Conservation (phyloP, 179 eudicot genomes). For the Drosera spatulata region DNA sequence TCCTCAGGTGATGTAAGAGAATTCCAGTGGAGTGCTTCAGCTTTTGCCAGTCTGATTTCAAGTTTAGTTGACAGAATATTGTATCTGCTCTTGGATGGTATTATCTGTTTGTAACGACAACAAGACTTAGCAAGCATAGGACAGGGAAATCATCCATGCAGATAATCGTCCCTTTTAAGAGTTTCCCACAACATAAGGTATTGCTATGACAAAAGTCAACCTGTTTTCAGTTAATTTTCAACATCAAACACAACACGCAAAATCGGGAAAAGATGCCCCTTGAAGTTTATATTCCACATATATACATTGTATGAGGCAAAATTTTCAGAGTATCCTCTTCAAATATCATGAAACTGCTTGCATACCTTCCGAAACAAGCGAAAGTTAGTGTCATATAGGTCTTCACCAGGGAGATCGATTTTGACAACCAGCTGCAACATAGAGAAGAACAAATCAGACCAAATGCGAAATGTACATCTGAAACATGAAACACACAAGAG, state of each 20-base stretch:
- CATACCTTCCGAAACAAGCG: conserved; percentile 88
- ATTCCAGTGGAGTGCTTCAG: conserved; percentile 59
- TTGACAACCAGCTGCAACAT: conserved; percentile 70
- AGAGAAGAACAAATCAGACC: not conserved
- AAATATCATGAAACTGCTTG: not conserved
- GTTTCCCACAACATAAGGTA: not conserved
- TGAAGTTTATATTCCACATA: not conserved
- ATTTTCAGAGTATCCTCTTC: not conserved
- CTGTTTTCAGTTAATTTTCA: not conserved
- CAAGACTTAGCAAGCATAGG: not conserved
- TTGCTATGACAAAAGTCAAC: not conserved
- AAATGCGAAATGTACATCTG: not conserved
- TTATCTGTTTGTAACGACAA: conserved; percentile 27
- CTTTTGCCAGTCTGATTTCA: conserved; percentile 83
- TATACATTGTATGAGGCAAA: not conserved
- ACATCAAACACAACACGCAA: not conserved
- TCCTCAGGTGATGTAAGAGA: conserved; percentile 52
- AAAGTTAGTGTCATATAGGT: conserved; percentile 56
- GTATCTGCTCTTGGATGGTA: conserved; percentile 55
- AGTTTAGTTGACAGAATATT: conserved; percentile 66
- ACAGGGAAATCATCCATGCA: not conserved
- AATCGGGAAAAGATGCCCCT: not conserved
- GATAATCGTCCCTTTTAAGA: not conserved
- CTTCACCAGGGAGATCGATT: conserved; percentile 79
- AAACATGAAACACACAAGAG: not conserved